Evolutionary conservation across 176 grass and related monocot species (phyloP), one percentile per base, ranked within the genome.

Genomic region (Oryza brachyantha): DNA sequence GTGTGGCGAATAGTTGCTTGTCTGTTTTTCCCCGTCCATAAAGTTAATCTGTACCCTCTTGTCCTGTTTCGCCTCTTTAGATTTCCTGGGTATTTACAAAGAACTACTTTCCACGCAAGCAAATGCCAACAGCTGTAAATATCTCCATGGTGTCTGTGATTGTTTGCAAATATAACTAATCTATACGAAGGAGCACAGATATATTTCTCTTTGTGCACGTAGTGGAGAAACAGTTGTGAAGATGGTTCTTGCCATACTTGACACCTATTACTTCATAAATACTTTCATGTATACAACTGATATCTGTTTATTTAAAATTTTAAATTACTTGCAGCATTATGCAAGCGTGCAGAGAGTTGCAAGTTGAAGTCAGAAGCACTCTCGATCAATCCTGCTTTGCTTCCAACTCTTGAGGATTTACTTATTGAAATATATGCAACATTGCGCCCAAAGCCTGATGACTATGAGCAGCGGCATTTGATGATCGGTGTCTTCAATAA

Each of bases 381-480:
- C 12, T 72, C 64, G 8, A 42, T 90, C 25, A 57, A 91, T 80
- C 52, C 74, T 80, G 5, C 67, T 81, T 70, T 68, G 7, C 29
- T 93, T 86, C 68, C 66, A 76, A 45, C 31, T 75, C 82, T 97
- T 7, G 89, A 93, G 7, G 59, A 8, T 59, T 79, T 90, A 79
- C 87, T 97, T 78, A 42, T 92, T 50, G 89, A 92, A 83, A 39
- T 83, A 9, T 90, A 94, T 86, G 59, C 39, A 17, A 82, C 66
- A 55, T 70, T 94, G 80, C 76, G 24, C 37, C 94, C 94, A 66
- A 76, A 85, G 70, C 76, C 79, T 61, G 78, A 74, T 3, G 82
- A 97, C 42, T 97, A 97, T 92, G 87, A 90, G 57, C 41, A 94
- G n/a, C 77, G 94, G 42, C 74, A 42, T 45, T 17, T 42, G 48